phyloP scores from a whole-genome alignment of 73 alveolate species.

The Stentor roeselii region DNA sequence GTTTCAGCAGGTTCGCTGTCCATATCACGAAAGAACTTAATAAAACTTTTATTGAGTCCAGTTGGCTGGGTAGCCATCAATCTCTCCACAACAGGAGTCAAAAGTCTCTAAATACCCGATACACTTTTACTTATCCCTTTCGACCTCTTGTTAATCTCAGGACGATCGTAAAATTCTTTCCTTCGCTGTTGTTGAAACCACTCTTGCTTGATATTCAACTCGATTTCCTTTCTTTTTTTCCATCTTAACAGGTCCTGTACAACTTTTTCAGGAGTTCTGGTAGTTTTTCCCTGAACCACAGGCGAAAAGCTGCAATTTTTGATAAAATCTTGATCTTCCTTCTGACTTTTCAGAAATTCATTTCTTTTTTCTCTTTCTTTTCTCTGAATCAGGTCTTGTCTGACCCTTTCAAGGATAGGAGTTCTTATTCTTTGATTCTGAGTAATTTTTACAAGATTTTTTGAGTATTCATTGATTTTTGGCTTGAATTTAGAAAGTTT shows the following conservation, averaged over 20 bases:
- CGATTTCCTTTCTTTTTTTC: neutral
- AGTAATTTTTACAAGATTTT: too few relatives aligned
- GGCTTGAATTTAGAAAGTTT: too few relatives aligned
- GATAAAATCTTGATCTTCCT: neutral
- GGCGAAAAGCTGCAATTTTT: neutral
- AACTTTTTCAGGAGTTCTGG: neutral
- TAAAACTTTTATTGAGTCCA: too few relatives aligned
- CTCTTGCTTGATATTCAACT: neutral
- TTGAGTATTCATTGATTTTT: too few relatives aligned
- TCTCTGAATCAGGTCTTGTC: too few relatives aligned
- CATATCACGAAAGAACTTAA: too few relatives aligned
- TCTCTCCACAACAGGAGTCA: neutral
- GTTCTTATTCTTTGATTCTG: too few relatives aligned
- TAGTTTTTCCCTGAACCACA: neutral
- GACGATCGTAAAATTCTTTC: neutral
- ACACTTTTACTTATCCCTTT: neutral
- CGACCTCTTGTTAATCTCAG: neutral
- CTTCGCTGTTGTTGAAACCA: neutral
- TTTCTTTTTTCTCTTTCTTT: too few relatives aligned
- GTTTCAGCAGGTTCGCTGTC: too few relatives aligned
- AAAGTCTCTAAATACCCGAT: neutral
- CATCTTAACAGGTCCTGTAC: neutral
- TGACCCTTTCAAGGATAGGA: too few relatives aligned
- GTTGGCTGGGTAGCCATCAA: too few relatives aligned
- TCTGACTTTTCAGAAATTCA: neutral